Evolutionary conservation across 2,329 filamentous ascomycete genomes (phyloP), one percentile per base, ranked within the genome.

Genomic region (Claviceps monticola): DNA sequence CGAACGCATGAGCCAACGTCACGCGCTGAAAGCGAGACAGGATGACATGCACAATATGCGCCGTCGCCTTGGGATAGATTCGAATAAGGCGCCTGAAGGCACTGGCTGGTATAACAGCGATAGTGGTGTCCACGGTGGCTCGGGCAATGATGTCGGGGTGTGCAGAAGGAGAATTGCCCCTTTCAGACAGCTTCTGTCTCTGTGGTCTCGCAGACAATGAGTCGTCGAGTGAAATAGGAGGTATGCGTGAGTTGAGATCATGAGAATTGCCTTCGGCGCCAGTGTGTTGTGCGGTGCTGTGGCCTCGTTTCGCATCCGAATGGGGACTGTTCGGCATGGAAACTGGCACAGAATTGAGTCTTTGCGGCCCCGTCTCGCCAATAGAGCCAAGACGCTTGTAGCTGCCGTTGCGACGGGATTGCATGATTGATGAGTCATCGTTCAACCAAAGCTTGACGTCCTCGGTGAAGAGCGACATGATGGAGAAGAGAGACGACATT

Each of bases 401-500:
- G 1, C 58, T 64, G 11, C 65, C 45, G 5, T 21, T 65, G 17
- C 56, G 54, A 38, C 49, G 48, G 14, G 60, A 50, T 16, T 55
- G 54, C 7, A 60, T 48, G 2, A 59, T 51, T 3, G 63, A 57
- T 0, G 70, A 63, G n/a, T 83, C 78, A 4, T 86, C 82, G n/a
- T 84, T 81, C 1, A 83, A 79, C 21, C 82, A 80, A 37, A 98
- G 72, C 57, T 86, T 86, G 50, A 98, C 82, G 61, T 96, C 90
- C 65, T 98, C 93, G 3, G 93, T 98, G 63, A 98, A 98, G 0
- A 98, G 74, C 2, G 91, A 95, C 68, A 98, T 81, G 58, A 98
- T 95, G 1, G 93, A 97, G 67, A 98, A 98, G 2, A 98, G 70
- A 0, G 93, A 98, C 5, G 93, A 98, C 91, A 98, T 96, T 1